Evolutionary conservation across 1,139 yeast genomes (phyloP), one percentile per base, ranked within the genome.

Genomic region (Sugiyamaella xylanicola): DNA sequence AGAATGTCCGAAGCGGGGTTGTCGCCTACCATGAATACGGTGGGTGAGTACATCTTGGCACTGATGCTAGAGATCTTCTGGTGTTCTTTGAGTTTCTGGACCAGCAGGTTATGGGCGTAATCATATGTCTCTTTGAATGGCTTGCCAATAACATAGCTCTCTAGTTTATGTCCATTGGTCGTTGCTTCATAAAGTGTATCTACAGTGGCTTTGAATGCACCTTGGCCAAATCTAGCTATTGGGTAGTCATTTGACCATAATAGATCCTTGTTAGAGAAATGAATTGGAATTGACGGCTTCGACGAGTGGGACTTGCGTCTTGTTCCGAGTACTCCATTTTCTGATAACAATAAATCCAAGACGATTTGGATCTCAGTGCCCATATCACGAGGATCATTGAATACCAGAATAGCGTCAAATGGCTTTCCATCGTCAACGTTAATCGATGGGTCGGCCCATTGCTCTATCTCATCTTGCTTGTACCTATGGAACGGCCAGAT

Each of bases 1-100:
- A 79, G 78, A 50, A 93, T 93, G 68, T 93, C 99, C 52, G 92
- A 84, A 25, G 86, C 93, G 1, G 97, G 98, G 70, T 93, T 93
- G 72, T 93, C 99, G 22, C 99, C 99, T 29, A 93, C 88, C 99
- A 93, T 93, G 73, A 79, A 92, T 1, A 93, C 86, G 22, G 40
- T 48, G 11, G 36, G 58, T 29, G 25, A 13, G 9, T 29, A 27
- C 19, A 22, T 46, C 25, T 43, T 43, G n/a, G 37, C 27, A 25
- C 35, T 20, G 36, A 42, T 32, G 17, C 32, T 21, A 5, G 49
- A 46, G 36, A 46, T 27, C 2, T 21, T 15, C 29, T 46, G 49
- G 15, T 35, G 32, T 16, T 46, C 39, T 21, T 46, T 20, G 4
- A 46, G 17, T 61, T 45, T 80, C 71, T 53, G 49, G 48, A 80